Conservation (phyloP, 257 asterid species). For the Marsdenia floribunda region DNA sequence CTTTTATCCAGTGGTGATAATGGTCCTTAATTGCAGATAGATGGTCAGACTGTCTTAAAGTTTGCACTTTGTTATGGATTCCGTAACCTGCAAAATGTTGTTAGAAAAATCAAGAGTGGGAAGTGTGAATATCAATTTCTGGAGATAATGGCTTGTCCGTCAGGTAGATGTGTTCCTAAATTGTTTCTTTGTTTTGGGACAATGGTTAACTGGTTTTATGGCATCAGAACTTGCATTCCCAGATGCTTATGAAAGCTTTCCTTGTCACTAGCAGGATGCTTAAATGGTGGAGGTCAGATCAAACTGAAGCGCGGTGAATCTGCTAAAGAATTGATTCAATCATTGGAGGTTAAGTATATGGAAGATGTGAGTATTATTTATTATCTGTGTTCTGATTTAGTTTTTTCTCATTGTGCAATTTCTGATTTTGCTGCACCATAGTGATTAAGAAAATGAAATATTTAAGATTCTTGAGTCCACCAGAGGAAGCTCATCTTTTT, state of each 20-base stretch:
- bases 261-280: conserved; percentile 56
- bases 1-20: neutral
- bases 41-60: conserved; percentile 68
- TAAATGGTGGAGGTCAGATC: conserved; percentile 97
- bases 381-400: neutral
- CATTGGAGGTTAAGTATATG: conserved; percentile 63
- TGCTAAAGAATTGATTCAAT: conserved; percentile 66
- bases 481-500: neutral
- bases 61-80: conserved; percentile 95
- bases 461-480: neutral
- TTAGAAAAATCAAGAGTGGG: conserved; percentile 75
- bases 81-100: conserved; percentile 85
- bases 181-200: neutral
- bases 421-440: neutral
- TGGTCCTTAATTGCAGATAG: conserved; percentile 46
- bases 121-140: conserved; percentile 83
- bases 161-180: conserved; percentile 44
- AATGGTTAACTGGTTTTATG: neutral
- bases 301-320: conserved; percentile 80
- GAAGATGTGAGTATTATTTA: conserved; percentile 59
- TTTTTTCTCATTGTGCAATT: neutral
- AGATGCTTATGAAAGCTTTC: conserved; percentile 10
- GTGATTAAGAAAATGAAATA: neutral
- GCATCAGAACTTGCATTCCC: neutral
- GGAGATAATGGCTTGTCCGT: conserved; percentile 99